These are phyloP conservation scores for Aspergillus jensenii DNA, from an alignment of 2,329 filamentous ascomycete species.

Conservation along the genomic window DNA sequence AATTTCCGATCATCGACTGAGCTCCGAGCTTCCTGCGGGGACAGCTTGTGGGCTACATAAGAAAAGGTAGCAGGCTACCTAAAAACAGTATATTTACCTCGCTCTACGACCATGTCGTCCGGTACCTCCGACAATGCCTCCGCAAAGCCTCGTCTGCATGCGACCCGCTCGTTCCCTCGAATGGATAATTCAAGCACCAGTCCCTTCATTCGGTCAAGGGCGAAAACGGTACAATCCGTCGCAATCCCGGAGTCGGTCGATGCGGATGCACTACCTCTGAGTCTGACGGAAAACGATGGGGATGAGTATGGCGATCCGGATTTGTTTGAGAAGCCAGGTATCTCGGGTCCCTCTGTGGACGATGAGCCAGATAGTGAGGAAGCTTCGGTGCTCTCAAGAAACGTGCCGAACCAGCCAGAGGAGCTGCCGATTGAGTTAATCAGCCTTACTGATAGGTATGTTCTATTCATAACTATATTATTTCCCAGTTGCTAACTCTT, in stretches of 20 bases:
- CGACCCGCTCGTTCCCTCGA: conserved; percentile 32
- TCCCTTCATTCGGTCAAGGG: conserved; percentile 24
- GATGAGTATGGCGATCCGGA: conserved; percentile 33
- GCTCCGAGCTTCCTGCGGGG: conserved; percentile 9
- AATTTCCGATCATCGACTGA: neutral
- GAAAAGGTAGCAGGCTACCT: neutral
- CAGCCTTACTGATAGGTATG: conserved; percentile 80
- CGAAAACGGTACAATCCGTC: conserved; percentile 27
- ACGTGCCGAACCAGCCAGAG: conserved; percentile 68
- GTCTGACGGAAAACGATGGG: conserved; percentile 21
- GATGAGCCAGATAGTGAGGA: conserved; percentile 33
- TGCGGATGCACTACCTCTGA: conserved; percentile 24
- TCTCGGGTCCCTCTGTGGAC: conserved; percentile 31
- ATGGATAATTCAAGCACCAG: conserved; percentile 30
- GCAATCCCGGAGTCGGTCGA: conserved; percentile 25
- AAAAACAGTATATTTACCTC: neutral
- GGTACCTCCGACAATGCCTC: conserved; percentile 24
- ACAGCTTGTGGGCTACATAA: conserved; percentile 4
- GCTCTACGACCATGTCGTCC: conserved; percentile 23
- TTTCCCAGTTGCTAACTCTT: conserved; percentile 6
- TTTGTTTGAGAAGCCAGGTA: conserved; percentile 46
- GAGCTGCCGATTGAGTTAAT: conserved; percentile 92
- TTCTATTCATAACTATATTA: neutral
- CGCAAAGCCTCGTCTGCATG: conserved; percentile 26
- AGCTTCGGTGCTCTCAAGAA: conserved; percentile 34